A percentile compares a stretch with the other conserved stretches of the same genome.
Conservation (phyloP, 108 stramenopile genomes). For the Pinguiococcus pyrenoidosus region DNA sequence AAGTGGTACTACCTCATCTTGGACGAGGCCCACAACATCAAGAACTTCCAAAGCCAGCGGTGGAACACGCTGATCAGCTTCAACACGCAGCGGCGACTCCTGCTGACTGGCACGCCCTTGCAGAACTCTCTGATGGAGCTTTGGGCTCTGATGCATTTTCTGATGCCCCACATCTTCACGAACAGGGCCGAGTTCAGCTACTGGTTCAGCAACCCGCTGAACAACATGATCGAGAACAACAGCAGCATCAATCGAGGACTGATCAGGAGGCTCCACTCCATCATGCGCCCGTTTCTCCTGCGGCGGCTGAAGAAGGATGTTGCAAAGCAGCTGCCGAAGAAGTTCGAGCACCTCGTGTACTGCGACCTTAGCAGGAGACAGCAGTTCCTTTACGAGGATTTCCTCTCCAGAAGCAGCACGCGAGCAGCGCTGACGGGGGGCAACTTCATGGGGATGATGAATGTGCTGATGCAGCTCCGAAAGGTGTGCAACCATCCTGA, state of each 20-base stretch:
- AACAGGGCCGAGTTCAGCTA: slow-evolving; percentile 87
- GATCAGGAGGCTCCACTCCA: slow-evolving; percentile 73
- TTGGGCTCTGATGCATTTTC: slow-evolving; percentile 56
- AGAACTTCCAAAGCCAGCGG: slow-evolving; percentile 90
- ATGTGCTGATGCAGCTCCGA: slow-evolving; percentile 92
- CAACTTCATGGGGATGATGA: slow-evolving; percentile 97
- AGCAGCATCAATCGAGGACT: slow-evolving; percentile 34
- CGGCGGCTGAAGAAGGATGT: slow-evolving; percentile 91
- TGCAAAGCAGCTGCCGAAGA: slow-evolving; percentile 87
- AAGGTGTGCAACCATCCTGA: slow-evolving; percentile 99
- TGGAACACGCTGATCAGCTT: slow-evolving; percentile 98
- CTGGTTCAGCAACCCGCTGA: slow-evolving; percentile 94
- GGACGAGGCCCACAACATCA: slow-evolving; percentile 98
- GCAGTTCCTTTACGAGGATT: slow-evolving; percentile 91
- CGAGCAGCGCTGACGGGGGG: slow-evolving; percentile 52
- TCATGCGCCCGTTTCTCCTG: slow-evolving; percentile 90
- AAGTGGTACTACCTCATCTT: slow-evolving; percentile 90
- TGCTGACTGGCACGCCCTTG: slow-evolving; percentile 48
- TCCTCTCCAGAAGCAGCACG: slow-evolving; percentile 83
- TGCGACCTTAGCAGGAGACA: slow-evolving; percentile 82
- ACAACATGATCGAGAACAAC: slow-evolving; percentile 69
- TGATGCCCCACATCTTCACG: slow-evolving; percentile 46
- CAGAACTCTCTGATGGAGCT: slow-evolving; percentile 52
- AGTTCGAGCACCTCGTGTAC: slow-evolving; percentile 86
- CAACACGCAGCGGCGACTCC: slow-evolving; percentile 79